phyloP scores from a whole-genome alignment of 306 rosid genomes.

The Vachellia pachyceras region DNA sequence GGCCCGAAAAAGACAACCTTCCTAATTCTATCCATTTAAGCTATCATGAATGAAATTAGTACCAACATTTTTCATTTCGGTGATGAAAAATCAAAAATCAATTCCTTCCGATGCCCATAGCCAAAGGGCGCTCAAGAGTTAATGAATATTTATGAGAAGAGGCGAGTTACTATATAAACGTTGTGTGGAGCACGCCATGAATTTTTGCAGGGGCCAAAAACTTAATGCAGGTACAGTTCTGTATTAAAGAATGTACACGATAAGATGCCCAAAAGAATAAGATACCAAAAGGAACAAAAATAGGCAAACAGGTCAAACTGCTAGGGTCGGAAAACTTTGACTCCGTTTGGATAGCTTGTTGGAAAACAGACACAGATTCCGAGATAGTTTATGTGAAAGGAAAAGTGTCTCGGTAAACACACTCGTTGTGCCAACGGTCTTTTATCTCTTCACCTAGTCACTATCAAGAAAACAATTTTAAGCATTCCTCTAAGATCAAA shows the following conservation, averaged over 20 bases:
- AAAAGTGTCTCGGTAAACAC: too few relatives aligned
- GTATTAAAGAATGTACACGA: slow-evolving; percentile 13
- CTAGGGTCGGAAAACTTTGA: slow-evolving; percentile 4
- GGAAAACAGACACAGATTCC: too few relatives aligned
- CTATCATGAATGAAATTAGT: neutral
- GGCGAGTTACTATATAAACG: neutral
- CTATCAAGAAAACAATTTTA: slow-evolving; percentile 18
- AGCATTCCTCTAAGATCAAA: slow-evolving; percentile 27
- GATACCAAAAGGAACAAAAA: neutral
- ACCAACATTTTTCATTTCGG: neutral
- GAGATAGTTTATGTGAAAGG: too few relatives aligned
- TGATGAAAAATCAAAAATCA: neutral
- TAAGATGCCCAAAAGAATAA: neutral
- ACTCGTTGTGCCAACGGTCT: too few relatives aligned
- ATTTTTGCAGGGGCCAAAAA: neutral
- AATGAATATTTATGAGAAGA: neutral
- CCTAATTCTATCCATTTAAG: neutral
- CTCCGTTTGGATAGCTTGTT: too few relatives aligned
- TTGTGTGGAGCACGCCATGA: neutral
- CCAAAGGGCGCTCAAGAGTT: neutral
- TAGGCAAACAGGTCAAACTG: slow-evolving; percentile 17
- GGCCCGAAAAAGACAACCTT: neutral
- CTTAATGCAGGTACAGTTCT: slow-evolving; percentile 7
- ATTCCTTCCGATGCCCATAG: neutral
- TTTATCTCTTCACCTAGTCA: neutral